Evolutionary conservation across 2,329 filamentous ascomycete genomes (phyloP), one percentile per base, ranked within the genome.

Genomic region (Colletotrichum aenigma): DNA sequence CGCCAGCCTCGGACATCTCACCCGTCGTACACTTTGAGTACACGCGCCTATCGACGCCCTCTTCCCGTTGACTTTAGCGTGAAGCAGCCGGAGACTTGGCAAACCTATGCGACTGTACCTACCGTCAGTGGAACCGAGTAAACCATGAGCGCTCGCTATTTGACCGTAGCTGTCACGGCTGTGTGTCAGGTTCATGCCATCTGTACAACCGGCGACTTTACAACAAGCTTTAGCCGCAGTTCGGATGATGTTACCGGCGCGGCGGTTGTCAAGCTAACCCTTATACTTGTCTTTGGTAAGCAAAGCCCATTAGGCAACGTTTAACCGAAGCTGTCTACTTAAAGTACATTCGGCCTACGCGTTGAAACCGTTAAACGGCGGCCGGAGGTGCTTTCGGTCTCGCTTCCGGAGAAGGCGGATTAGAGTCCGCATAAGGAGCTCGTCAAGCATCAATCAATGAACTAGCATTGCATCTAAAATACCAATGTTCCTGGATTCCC

Each of bases 1-100:
- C 0, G 18, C 5, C 6, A 21, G 0, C 0, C 0, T 7, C 43
- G 43, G 43, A 7, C 6, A 1, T 12, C 4, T 48, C 10, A 0
- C 3, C 7, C 1, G 3, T 48, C 3, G 10, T 48, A 7, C 0
- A 13, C 10, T 4, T 13, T 3, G 43, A 4, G 3, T 4, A 48
- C n/a, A 0, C 0, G 13, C 18, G 38, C 38, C 16, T 10, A 43
- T n/a, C 6, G 2, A 13, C n/a, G n/a, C n/a, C 3, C 3, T 13
- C 4, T 1, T 52, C 10, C n/a, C 1, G 43, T 52, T 7, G 0
- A 1, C n/a, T 52, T 0, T 52, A 21, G 43, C n/a, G 43, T 24
- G 43, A 52, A 52, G 43, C 43, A 52, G 43, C n/a, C n/a, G 43
- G 43, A 52, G n/a, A 52, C 43, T 52, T 52, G 43, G 43, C 43